Evolutionary conservation across 495 filamentous ascomycete genomes (phyloP), one percentile per base, ranked within the genome.

Genomic region (Penicillium taxi): DNA sequence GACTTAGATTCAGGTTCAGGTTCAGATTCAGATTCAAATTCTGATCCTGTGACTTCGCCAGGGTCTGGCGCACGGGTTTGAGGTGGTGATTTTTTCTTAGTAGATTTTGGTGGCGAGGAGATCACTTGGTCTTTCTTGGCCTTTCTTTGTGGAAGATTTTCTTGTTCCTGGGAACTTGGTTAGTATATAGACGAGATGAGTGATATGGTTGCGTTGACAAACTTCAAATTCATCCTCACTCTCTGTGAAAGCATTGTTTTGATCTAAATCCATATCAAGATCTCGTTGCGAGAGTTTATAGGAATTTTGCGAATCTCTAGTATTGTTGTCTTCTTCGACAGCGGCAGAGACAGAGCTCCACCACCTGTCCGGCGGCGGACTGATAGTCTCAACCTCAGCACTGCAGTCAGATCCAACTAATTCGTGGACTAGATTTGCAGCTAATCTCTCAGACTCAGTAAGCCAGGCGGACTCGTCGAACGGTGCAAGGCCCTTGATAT

Each of bases 381-480:
- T 35, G 14, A 59, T 21, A 1, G 18, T 20, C 14, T 45, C 44
- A 14, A 53, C 9, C 15, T 27, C 28, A 9, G 22, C 20, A 6
- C 18, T 11, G 9, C 9, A 21, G 3, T 24, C 25, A 11, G 45
- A 44, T 6, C 35, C 41, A 18, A 47, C 37, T n/a, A 60, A 15
- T 18, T 59, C 59, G 15, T 50, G 33, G 1, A 56, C 24, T 3
- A 64, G 32, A 31, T 55, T 59, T 16, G 43, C 37, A 16, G 58
- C 57, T 14, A 60, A 13, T 0, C 41, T 40, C n/a, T 35, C 41
- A 15, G 40, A 32, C 24, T 62, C 56, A 7, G 52, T 42, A 2
- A 56, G 48, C 68, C 69, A 74, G 16, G 40, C 38, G 19, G 58
- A 19, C 36, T 70, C 58, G 34, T 73, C 56, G 40, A 75, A 75